Percentiles rank a stretch among this genome's conserved stretches.
Evolutionary conservation across 1,284 basidiomycete species (phyloP).

Genomic region (Moesziomyces globuligerus): DNA sequence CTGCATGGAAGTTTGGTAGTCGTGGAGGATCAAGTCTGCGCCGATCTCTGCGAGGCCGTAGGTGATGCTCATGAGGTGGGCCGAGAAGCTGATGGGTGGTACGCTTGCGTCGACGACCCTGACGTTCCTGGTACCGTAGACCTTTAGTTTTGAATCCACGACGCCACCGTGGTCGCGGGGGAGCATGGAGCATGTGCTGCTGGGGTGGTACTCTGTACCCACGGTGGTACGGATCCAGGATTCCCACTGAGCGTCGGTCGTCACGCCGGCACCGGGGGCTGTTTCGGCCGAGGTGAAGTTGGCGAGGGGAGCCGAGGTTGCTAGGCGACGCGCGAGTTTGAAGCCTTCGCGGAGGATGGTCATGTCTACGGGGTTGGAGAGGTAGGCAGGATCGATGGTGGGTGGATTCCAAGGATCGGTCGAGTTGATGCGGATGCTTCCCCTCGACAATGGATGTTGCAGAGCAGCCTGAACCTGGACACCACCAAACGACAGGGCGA

Average conservation of each 20-base stretch:
- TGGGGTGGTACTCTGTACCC: constrained; percentile 71
- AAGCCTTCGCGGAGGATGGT: constrained; percentile 73
- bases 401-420: constrained; percentile 73
- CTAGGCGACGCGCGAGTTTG: constrained; percentile 72
- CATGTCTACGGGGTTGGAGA: constrained; percentile 69
- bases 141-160: constrained; percentile 50
- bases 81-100: constrained; percentile 66
- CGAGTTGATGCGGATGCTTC: constrained; percentile 71
- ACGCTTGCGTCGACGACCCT: constrained; percentile 52
- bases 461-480: constrained; percentile 74
- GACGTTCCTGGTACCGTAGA: constrained; percentile 58
- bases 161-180: constrained; percentile 59
- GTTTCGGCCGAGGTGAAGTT: constrained; percentile 28
- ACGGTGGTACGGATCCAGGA: constrained; percentile 68
- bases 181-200: constrained; percentile 66
- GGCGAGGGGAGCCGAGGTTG: constrained; percentile 46
- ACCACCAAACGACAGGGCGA: constrained; percentile 41
- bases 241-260: constrained; percentile 71
- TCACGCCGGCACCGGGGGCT: constrained; percentile 29
- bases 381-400: constrained; percentile 75
- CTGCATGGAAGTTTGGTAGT: constrained; percentile 10
- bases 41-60: constrained; percentile 71
- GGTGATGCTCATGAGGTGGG: constrained; percentile 72
- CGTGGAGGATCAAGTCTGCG: constrained; percentile 42
- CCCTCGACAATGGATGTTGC: constrained; percentile 74